phyloP scores from a whole-genome alignment of 805 yeast genomes.

The Ogataea saltuana region DNA sequence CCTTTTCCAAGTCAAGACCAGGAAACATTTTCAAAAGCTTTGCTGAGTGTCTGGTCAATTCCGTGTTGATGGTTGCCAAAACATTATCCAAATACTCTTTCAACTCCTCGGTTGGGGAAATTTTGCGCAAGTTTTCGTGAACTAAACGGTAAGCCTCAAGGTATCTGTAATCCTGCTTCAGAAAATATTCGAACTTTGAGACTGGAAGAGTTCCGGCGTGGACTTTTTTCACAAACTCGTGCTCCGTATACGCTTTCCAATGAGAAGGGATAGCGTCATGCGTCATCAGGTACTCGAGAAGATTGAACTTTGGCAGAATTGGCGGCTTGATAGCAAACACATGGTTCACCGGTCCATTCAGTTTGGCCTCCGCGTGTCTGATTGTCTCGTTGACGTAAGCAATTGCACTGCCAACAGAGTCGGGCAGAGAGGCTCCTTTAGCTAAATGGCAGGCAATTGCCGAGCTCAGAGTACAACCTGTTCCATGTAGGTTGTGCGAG shows the following conservation, averaged over 20 bases:
- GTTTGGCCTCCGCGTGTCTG: slow-evolving; percentile 39
- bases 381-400: slow-evolving; percentile 70
- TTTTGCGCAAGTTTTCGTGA: slow-evolving; percentile 62
- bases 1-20: slow-evolving; percentile 43
- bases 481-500: slow-evolving; percentile 74
- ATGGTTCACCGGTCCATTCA: slow-evolving; percentile 78
- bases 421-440: slow-evolving; percentile 44
- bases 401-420: slow-evolving; percentile 57
- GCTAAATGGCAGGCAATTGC: slow-evolving; percentile 79
- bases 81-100: slow-evolving; percentile 52
- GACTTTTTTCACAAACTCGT: slow-evolving; percentile 57
- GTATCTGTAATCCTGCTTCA: slow-evolving; percentile 69
- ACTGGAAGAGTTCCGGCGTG: slow-evolving; percentile 53
- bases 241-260: slow-evolving; percentile 63
- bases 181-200: slow-evolving; percentile 45
- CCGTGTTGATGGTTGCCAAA: slow-evolving; percentile 52
- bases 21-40: slow-evolving; percentile 47
- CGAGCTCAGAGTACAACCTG: slow-evolving; percentile 87
- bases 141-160: slow-evolving; percentile 67
- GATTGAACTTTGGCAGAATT: slow-evolving; percentile 12
- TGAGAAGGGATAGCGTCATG: slow-evolving; percentile 56
- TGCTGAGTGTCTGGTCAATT: slow-evolving; percentile 54
- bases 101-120: slow-evolving; percentile 55
- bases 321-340: slow-evolving; percentile 35
- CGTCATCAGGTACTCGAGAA: slow-evolving; percentile 46